phyloP scores from a whole-genome alignment of 805 yeast species.

The Komagataella ulmi region DNA sequence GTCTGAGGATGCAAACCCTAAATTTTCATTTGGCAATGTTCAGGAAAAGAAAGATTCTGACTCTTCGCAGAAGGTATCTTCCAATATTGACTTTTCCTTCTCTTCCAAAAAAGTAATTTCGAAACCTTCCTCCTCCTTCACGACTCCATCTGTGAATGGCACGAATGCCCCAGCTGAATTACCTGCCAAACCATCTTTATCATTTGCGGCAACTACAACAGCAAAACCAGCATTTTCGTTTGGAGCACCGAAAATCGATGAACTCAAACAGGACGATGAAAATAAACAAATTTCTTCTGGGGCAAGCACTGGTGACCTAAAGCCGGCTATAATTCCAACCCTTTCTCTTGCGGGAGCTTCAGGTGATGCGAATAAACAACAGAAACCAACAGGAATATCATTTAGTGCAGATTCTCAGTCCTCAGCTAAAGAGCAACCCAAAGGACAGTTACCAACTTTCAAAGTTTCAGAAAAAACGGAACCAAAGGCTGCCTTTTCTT shows the following conservation, averaged over 20 bases:
- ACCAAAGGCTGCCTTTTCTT: neutral
- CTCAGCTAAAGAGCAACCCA: neutral
- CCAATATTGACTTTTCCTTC: neutral
- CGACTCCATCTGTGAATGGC: neutral
- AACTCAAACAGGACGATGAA: neutral
- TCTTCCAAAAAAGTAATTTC: neutral
- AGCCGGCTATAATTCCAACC: neutral
- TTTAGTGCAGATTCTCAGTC: neutral
- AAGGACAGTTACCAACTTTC: neutral
- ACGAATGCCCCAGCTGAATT: neutral
- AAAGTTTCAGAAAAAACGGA: neutral
- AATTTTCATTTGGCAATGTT: conserved; percentile 2
- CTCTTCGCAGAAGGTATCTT: neutral
- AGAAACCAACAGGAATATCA: conserved; percentile 3
- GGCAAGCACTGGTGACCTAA: neutral
- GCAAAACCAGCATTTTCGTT: neutral
- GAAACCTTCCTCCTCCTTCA: conserved; percentile 1
- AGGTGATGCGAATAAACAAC: neutral
- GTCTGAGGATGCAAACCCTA: neutral
- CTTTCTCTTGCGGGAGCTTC: conserved; percentile 1
- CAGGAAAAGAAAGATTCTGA: neutral
- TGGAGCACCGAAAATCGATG: neutral
- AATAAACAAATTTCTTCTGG: neutral
- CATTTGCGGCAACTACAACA: conserved; percentile 5
- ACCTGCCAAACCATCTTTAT: conserved; percentile 5